Base-by-base conservation (phyloP, 2,329 filamentous ascomycete genomes). In the Ramichloridium luteum region DNA sequence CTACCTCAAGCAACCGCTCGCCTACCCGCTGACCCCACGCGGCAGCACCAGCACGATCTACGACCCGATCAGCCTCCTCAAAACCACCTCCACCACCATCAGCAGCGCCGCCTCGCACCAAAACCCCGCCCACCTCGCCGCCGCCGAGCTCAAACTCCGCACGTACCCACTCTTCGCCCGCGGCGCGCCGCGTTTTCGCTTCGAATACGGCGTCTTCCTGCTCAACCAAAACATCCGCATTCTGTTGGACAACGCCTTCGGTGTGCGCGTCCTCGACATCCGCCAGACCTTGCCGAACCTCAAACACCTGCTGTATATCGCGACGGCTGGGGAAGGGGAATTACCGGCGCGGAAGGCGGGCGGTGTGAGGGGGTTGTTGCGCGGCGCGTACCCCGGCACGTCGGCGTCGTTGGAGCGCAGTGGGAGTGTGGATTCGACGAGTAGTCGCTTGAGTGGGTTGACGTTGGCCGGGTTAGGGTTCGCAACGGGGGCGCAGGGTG, bases 171-270 rank as follows among this genome's bases (percentile, higher is more conserved):
- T 98, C 0, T 86, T 86, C 56, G 57, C 80, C 61, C 65, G 64
- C 37, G 68, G 71, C 50, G 74, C 84, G 0, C 51, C 53, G 5
- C 74, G 85, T 27, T 96, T 88, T 61, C 77, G 88, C 2, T 96
- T 96, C 56, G 88, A 96, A 48, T 98, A 96, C 54, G 90, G 69
- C 8, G 90, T 93, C 52, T 98, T 96, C 48, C 63, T 96, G n/a
- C 68, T 98, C 10, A 96, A 96, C 61, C 94, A 96, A 58, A 67
- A 96, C 50, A 86, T 98, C 34, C 86, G 96, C 45, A 65, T 76
- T 28, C 53, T 80, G 8, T 62, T 74, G 46, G 58, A 59, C 13
- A 70, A 66, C 37, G 59, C 63, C 1, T 76, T 85, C 43, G 79
- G 79, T 0, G 62, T 94, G 9, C 76, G 78, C 28, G 77, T 93